Evolutionary conservation across 1,284 basidiomycete species (phyloP), one percentile per base, ranked within the genome.

Genomic region (Ganoderma meredithae): DNA sequence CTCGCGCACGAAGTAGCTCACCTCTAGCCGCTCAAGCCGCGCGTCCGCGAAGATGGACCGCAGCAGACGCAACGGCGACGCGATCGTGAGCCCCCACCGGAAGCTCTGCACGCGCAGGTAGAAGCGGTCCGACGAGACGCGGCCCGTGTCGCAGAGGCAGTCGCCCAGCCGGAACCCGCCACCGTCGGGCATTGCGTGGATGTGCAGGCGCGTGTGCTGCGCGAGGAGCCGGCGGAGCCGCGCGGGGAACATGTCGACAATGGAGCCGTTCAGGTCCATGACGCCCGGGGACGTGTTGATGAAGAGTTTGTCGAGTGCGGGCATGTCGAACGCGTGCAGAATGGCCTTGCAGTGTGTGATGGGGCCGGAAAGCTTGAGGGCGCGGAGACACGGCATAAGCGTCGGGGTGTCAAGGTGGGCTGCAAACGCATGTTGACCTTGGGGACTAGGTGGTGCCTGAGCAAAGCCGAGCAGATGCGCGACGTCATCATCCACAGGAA

Each of bases 141-240:
- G 52, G 15, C 52, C 52, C 27, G 52, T 55, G 15, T 55, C 52
- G 27, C 52, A 55, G 27, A 31, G 52, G 31, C 52, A 55, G 52
- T 55, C 52, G 12, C 52, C 52, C 5, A 55, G 52, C 6, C 52
- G 52, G 52, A 31, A 55, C 5, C 52, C 52, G 27, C 25, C 31
- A 1, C 52, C 52, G 31, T 55, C 52, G 22, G 52, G 52, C 27
- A 15, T 27, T 13, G 52, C 25, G 52, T 55, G 52, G 52, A 55
- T 27, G 31, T 55, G 52, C 13, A 55, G 52, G 6, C 52, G 52
- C 5, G 52, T 55, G 52, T 55, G 52, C 52, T 55, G 52, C 8
- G 27, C 52, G 52, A 55, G 52, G 52, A 55, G 27, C 12, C 27
- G 31, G 15, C 52, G 27, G 17, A 55, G 52, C 5, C 27, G 52